Evolutionary conservation across 2,329 filamentous ascomycete species (phyloP).

Genomic region (Aspergillus neotritici): DNA sequence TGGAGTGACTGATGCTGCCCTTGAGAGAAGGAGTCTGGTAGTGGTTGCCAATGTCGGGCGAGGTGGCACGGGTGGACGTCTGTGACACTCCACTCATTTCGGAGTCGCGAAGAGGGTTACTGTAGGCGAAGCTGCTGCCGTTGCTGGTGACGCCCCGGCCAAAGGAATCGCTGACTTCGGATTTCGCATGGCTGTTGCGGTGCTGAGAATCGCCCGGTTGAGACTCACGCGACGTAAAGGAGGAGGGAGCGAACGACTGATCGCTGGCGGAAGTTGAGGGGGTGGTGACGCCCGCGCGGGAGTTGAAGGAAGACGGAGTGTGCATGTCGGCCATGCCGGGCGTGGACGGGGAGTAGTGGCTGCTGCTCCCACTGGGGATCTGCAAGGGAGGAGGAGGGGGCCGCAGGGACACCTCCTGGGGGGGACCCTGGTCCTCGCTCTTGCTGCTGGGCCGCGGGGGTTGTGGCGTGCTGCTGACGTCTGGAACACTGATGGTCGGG

Average conservation of each 20-base stretch:
- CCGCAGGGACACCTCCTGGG: conserved; percentile 32
- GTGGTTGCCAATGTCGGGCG: conserved; percentile 61
- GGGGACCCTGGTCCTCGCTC: conserved; percentile 12
- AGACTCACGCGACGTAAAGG: conserved; percentile 20
- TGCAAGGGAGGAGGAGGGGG: conserved; percentile 43
- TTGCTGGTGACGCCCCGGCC: conserved; percentile 70
- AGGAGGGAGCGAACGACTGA: conserved; percentile 23
- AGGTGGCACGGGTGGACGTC: conserved; percentile 81
- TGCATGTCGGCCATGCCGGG: conserved; percentile 33
- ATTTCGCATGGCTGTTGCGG: conserved; percentile 32
- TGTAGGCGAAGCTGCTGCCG: conserved; percentile 71
- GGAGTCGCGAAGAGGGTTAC: conserved; percentile 67
- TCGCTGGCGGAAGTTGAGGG: conserved; percentile 26
- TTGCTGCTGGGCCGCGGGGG: conserved; percentile 14
- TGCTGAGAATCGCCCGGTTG: conserved; percentile 24
- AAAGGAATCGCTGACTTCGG: conserved; percentile 28
- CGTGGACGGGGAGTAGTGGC: conserved; percentile 28
- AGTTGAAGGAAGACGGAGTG: conserved; percentile 40
- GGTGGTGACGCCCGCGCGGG: conserved; percentile 33
- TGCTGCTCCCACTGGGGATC: conserved; percentile 32
- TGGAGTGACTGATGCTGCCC: conserved; percentile 60
- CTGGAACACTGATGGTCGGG: conserved; percentile 4
- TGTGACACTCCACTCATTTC: conserved; percentile 74
- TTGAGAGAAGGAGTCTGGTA: conserved; percentile 60
- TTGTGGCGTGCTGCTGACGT: conserved; percentile 18